Percentiles rank a stretch among this genome's conserved stretches.
These are phyloP conservation scores for Hippophae gyantsensis DNA, from an alignment of 306 rosid genomes.

Conservation along the genomic window DNA sequence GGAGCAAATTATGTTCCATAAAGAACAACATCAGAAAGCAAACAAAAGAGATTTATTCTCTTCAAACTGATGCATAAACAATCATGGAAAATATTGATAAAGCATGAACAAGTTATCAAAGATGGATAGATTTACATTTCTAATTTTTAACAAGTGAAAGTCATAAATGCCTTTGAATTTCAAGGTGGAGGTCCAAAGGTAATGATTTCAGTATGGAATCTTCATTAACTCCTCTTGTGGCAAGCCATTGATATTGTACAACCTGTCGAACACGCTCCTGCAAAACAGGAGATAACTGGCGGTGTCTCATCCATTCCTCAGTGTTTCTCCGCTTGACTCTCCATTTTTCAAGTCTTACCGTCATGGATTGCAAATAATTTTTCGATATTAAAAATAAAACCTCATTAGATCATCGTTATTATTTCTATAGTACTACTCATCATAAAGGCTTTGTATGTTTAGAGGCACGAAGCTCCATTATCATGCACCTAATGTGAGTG, in stretches of 20 bases:
- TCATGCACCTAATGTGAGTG: background rate
- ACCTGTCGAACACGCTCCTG: conserved; percentile 75
- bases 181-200: conserved; percentile 74
- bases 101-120: background rate
- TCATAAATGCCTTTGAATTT: conserved; percentile 84
- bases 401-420: background rate
- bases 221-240: conserved; percentile 88
- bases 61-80: background rate
- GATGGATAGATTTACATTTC: conserved; percentile 43
- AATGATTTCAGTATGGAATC: conserved; percentile 57
- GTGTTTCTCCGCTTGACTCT: conserved; percentile 72
- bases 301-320: conserved; percentile 96
- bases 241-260: conserved; percentile 82
- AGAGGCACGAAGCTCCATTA: background rate
- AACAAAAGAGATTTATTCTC: too few species aligned
- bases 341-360: conserved; percentile 89
- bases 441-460: too few species aligned
- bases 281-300: conserved; percentile 66
- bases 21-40: too few species aligned
- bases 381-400: conserved; percentile 12
- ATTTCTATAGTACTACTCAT: too few species aligned
- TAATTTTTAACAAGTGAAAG: conserved; percentile 69
- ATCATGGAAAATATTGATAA: background rate
- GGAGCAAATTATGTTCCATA: too few species aligned
- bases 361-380: conserved; percentile 71